These are phyloP conservation scores for Capillidium heterosporum DNA, from an alignment of 371 early-diverging fungal species.

Conservation along the genomic window DNA sequence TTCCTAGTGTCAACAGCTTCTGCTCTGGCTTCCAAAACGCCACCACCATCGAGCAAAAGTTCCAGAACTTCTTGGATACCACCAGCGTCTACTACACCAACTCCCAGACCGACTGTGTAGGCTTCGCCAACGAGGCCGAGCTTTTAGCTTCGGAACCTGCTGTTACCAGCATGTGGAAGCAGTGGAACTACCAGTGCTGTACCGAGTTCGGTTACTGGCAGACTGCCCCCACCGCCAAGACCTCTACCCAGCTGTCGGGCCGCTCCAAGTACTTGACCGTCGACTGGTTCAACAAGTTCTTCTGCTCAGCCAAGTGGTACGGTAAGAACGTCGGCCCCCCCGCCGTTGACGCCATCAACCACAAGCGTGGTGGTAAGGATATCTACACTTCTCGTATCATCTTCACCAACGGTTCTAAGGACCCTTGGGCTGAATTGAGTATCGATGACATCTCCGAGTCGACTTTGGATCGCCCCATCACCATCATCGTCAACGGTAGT, in stretches of 20 bases:
- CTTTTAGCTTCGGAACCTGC: neutral
- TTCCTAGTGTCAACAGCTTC: neutral
- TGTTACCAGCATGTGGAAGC: neutral
- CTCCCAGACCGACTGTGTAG: neutral
- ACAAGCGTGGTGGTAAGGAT: conserved; percentile 25
- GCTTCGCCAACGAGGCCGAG: neutral
- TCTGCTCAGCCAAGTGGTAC: neutral
- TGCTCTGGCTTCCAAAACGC: neutral
- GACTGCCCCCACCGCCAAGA: conserved; percentile 21
- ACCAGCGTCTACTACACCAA: neutral
- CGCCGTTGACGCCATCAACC: conserved; percentile 17
- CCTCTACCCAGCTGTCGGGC: conserved; percentile 13
- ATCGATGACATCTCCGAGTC: conserved; percentile 11
- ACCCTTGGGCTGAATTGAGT: conserved; percentile 36
- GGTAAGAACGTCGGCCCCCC: conserved; percentile 13
- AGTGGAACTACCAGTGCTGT: conserved; percentile 23
- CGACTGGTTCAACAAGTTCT: conserved; percentile 6
- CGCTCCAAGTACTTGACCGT: conserved; percentile 16
- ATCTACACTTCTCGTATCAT: conserved; percentile 23
- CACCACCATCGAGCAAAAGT: neutral
- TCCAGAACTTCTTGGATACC: neutral
- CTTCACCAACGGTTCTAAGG: conserved; percentile 35
- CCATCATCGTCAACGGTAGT: conserved; percentile 6
- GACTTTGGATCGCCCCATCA: neutral
- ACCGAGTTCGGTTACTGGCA: conserved; percentile 52